These are phyloP conservation scores for Cryptomeria japonica DNA, from an alignment of 75 land plant species.

Conservation along the genomic window DNA sequence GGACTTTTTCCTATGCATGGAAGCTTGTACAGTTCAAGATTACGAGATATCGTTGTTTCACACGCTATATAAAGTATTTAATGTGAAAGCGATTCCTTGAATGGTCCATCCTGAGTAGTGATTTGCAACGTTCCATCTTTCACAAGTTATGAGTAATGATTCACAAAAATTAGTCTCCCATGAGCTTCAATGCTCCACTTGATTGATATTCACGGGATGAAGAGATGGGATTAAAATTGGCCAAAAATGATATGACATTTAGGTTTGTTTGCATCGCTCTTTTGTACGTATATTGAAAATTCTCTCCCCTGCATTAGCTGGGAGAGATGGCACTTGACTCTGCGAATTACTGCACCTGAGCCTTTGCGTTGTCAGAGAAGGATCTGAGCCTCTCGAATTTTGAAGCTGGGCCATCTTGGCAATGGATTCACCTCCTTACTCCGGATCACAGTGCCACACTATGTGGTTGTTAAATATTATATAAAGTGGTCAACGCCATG, in stretches of 20 bases:
- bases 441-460: too few species aligned
- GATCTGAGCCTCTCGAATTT: too few species aligned
- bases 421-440: too few species aligned
- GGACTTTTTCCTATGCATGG: not conserved
- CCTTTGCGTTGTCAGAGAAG: too few species aligned
- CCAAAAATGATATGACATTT: not conserved
- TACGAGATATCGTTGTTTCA: not conserved
- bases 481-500: too few species aligned
- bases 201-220: not conserved
- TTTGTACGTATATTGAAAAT: not conserved
- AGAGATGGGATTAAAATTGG: not conserved
- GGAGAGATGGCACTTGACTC: too few species aligned
- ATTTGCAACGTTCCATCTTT: not conserved
- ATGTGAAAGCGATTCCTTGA: not conserved
- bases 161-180: not conserved
- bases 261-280: not conserved
- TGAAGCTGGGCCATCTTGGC: too few species aligned
- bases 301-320: not conserved
- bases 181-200: not conserved
- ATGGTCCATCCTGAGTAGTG: not conserved
- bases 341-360: too few species aligned
- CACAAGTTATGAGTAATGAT: too few species aligned
- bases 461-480: too few species aligned
- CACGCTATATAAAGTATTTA: not conserved
- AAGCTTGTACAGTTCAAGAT: not conserved